Base-by-base conservation (phyloP, 768 basidiomycete genomes). In the Suillus hirtellus region DNA sequence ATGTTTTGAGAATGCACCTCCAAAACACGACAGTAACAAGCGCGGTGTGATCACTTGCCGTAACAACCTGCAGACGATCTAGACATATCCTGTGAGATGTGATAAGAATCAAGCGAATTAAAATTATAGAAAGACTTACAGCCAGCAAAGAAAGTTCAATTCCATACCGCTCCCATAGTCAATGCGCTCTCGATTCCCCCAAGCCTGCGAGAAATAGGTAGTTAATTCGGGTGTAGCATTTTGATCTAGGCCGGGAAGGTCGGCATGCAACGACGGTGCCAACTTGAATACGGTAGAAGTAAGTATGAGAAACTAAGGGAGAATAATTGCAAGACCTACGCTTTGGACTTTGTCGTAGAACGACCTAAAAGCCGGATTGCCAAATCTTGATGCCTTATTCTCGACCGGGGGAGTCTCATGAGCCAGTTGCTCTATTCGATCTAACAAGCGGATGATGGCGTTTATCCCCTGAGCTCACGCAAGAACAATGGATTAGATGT, bases 131-230 rank as follows among this genome's bases (percentile, higher is more conserved):
- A 24, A 1, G 12, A 79, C 93, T 67, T 72, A 97, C 96, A 99
- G 72, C 95, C 95, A 98, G 70, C 96, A 98, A 3, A 99, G 64
- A 71, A 98, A 99, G 76, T 98, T 96, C 50, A 99, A 82, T 72
- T 99, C 97, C 96, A 99, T 99, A 15, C 97, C 97, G 69, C 95
- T 97, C n/a, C 97, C 97, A 76, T 99, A 99, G 76, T 99, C 97
- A 60, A 99, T 95, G 10, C 97, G 81, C 55, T 89, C 86, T 35
- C 90, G 80, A 73, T 92, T 97, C 0, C 97, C 97, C 96, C 96
- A 99, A 17, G 89, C 78, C 71, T 96, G 93, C 43, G 81, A 77
- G 70, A 99, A 90, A 73, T 99, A 99, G 0, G 79, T 81, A 2
- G 88, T 84, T 4, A 97, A 75, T 71, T 98, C 96, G 5, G 79